These are phyloP conservation scores for Colletotrichum musicola DNA, from an alignment of 2,329 filamentous ascomycete species.

Conservation along the genomic window DNA sequence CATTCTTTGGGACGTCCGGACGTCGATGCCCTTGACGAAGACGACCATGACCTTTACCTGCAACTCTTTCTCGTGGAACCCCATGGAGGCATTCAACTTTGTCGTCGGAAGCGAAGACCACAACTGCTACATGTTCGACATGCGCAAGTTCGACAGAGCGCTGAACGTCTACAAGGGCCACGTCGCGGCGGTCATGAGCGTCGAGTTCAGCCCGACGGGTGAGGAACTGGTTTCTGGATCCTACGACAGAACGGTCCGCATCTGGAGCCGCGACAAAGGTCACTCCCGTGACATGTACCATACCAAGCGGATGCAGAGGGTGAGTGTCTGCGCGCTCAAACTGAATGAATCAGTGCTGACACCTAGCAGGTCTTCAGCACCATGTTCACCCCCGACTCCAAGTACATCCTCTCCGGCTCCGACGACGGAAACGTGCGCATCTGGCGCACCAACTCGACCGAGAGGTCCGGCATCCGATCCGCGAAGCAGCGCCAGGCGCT, in stretches of 20 bases:
- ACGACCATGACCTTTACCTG: slow-evolving; percentile 84
- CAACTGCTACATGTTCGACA: slow-evolving; percentile 89
- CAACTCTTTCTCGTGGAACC: slow-evolving; percentile 92
- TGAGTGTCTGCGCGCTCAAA: background rate
- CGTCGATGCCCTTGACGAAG: slow-evolving; percentile 84
- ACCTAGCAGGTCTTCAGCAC: slow-evolving; percentile 73
- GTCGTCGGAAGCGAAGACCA: slow-evolving; percentile 95
- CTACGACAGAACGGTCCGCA: slow-evolving; percentile 85
- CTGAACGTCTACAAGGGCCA: slow-evolving; percentile 92
- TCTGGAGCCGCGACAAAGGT: slow-evolving; percentile 85
- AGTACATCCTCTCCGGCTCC: slow-evolving; percentile 89
- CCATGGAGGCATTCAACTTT: slow-evolving; percentile 97
- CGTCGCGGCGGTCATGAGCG: slow-evolving; percentile 92
- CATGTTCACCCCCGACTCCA: slow-evolving; percentile 88
- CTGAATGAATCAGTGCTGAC: background rate
- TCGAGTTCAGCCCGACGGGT: slow-evolving; percentile 94
- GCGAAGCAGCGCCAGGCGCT: slow-evolving; percentile 87
- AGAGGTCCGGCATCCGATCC: slow-evolving; percentile 86
- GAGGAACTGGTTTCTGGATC: slow-evolving; percentile 92
- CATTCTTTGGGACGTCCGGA: slow-evolving; percentile 92
- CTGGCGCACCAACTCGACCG: slow-evolving; percentile 89
- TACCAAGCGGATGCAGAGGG: slow-evolving; percentile 97
- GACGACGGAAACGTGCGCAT: slow-evolving; percentile 91
- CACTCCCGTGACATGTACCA: slow-evolving; percentile 95
- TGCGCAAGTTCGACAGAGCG: slow-evolving; percentile 88